phyloP scores from a whole-genome alignment of 331 rosid genomes.

The Quercus tomentella region DNA sequence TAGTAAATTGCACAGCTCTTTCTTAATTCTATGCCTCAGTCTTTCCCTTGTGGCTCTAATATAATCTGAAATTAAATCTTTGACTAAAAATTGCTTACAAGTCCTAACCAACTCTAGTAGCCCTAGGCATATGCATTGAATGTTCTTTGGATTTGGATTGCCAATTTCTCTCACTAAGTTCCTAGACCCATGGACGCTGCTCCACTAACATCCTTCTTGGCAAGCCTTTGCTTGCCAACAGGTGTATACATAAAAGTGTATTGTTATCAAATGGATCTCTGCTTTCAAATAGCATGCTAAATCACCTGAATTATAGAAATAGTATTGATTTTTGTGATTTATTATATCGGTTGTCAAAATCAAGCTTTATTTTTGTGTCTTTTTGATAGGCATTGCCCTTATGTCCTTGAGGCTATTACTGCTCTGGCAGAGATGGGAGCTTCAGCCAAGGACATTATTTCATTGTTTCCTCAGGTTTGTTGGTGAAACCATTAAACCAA shows the following conservation, averaged over 20 bases:
- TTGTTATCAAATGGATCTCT: background rate
- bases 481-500: conserved; percentile 9
- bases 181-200: background rate
- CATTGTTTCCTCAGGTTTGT: conserved; percentile 92
- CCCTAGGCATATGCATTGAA: conserved; percentile 3
- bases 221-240: background rate
- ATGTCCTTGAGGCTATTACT: conserved; percentile 67
- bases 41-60: conserved; percentile 9
- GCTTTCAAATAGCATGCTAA: background rate
- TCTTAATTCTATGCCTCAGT: background rate
- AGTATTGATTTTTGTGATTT: background rate
- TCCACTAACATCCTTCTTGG: background rate
- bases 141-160: conserved; percentile 11
- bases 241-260: background rate
- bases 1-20: background rate
- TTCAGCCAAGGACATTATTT: conserved; percentile 73
- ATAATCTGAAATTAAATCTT: background rate
- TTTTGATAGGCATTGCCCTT: conserved; percentile 80
- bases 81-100: conserved; percentile 1
- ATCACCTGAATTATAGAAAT: background rate
- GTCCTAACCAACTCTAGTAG: conserved; percentile 9
- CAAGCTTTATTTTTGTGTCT: conserved; percentile 9
- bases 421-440: conserved; percentile 90
- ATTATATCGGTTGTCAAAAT: background rate
- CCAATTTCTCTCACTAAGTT: background rate